Evolutionary conservation across 306 rosid species (phyloP), one percentile per base, ranked within the genome.

Genomic region (Fragaria nilgerrensis): DNA sequence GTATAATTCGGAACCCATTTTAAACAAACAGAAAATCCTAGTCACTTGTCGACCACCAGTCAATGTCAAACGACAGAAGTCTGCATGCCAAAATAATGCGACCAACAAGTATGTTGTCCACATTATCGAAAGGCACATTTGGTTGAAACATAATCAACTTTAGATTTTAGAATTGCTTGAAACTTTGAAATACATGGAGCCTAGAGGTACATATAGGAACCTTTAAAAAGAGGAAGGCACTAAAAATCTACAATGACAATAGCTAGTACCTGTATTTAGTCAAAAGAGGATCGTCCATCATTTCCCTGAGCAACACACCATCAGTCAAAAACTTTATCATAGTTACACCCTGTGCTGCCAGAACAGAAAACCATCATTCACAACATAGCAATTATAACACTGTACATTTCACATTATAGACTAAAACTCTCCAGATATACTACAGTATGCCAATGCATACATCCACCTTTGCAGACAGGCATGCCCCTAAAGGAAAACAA

Each of bases 251-350:
- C 36, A 6, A 53, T 63, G 43, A 10, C 48, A 67, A 20, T 5
- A 73, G 68, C 49, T 17, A 76, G 49, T 86, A 94, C 97, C 97
- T 94, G 77, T 94, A 94, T 85, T 94, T 94, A 53, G 98, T 94
- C 87, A 94, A 85, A 81, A 94, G 97, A 78, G 98, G 97, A 81
- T 94, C 98, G 5, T 90, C 91, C 98, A 94, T 94, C 98, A 94
- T 94, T 82, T 94, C 98, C 87, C 97, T 88, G 11, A 94, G 82
- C 39, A 94, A 85, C 68, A 94, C 96, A 32, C 97, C 98, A 39
- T 94, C 98, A 0, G 98, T 94, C 58, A 94, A 90, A 84, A 94
- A 94, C 82, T 94, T 94, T 7, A 94, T 82, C 75, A 78, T 87
- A 0, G 97, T 94, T 56, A 83, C 89, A 80, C 87, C 96, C 95